These are phyloP conservation scores for Penicillium bovifimosum DNA, from an alignment of 495 filamentous ascomycete species.

Conservation along the genomic window DNA sequence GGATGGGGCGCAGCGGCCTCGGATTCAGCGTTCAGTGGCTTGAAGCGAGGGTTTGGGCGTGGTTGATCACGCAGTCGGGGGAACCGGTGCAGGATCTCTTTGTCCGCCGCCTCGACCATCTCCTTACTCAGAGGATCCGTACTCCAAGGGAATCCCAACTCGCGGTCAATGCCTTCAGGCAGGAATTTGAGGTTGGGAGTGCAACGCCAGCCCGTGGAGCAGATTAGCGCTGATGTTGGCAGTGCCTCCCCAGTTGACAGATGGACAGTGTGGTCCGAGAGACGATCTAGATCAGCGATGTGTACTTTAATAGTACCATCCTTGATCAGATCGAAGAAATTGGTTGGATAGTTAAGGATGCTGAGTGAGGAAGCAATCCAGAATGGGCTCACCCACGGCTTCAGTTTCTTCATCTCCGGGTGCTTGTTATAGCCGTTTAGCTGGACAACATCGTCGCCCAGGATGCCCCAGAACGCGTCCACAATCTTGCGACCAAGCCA, in stretches of 20 bases:
- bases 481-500: slow-evolving; percentile 62
- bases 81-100: slow-evolving; percentile 60
- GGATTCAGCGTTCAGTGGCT: slow-evolving; percentile 24
- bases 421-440: slow-evolving; percentile 56
- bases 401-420: slow-evolving; percentile 59
- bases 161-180: slow-evolving; percentile 40
- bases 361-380: slow-evolving; percentile 56
- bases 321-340: slow-evolving; percentile 59
- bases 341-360: slow-evolving; percentile 64
- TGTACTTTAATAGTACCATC: slow-evolving; percentile 56
- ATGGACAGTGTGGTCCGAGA: slow-evolving; percentile 46
- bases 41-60: slow-evolving; percentile 24
- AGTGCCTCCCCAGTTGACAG: slow-evolving; percentile 52
- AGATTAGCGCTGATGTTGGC: slow-evolving; percentile 57
- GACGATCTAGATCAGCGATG: slow-evolving; percentile 52
- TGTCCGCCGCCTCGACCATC: slow-evolving; percentile 48
- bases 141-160: slow-evolving; percentile 38
- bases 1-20: slow-evolving; percentile 33
- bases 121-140: slow-evolving; percentile 22
- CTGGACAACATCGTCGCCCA: slow-evolving; percentile 54
- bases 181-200: slow-evolving; percentile 59
- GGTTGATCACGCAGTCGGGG: slow-evolving; percentile 53
- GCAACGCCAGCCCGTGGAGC: slow-evolving; percentile 64
- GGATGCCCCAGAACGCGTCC: slow-evolving; percentile 59
- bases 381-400: slow-evolving; percentile 60